Evolutionary conservation across 768 basidiomycete genomes (phyloP).

Genomic region (Termitomyces sp.): DNA sequence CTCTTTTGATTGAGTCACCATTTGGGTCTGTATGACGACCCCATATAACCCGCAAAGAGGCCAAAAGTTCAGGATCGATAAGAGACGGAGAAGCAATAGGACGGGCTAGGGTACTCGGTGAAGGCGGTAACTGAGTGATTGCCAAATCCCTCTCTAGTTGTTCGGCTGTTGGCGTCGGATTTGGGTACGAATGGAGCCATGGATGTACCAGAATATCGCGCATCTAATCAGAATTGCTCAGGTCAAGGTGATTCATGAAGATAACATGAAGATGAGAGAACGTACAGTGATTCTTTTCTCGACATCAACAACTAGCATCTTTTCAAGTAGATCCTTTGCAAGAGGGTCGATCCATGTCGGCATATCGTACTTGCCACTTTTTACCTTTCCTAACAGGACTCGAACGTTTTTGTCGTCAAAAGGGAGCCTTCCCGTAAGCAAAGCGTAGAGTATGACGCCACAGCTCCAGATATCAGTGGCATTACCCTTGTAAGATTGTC

Average conservation of each 20-base stretch:
- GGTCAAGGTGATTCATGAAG: neutral
- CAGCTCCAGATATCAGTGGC: constrained; percentile 97
- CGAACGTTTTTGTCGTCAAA: constrained; percentile 90
- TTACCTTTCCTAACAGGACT: constrained; percentile 78
- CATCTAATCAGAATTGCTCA: constrained; percentile 46
- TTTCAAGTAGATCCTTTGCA: constrained; percentile 75
- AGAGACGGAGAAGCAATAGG: constrained; percentile 63
- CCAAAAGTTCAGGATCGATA: constrained; percentile 73
- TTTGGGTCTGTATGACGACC: constrained; percentile 58
- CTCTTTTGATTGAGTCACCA: constrained; percentile 49
- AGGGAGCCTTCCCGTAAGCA: constrained; percentile 85
- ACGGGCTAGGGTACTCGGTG: constrained; percentile 59
- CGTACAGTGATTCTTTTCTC: constrained; percentile 73
- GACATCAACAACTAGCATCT: constrained; percentile 89
- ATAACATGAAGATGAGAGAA: constrained; percentile 1
- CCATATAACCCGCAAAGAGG: constrained; percentile 81
- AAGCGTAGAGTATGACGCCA: constrained; percentile 87
- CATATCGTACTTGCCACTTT: constrained; percentile 78
- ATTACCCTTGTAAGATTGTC: constrained; percentile 81
- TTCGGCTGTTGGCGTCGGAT: constrained; percentile 16
- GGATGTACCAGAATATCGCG: constrained; percentile 82
- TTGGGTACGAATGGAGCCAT: constrained; percentile 48
- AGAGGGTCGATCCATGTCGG: constrained; percentile 76
- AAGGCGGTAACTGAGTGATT: constrained; percentile 46
- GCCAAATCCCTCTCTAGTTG: constrained; percentile 12